These are phyloP conservation scores for Backusella australiensis DNA, from an alignment of 192 early-diverging fungal genomes.

Conservation along the genomic window DNA sequence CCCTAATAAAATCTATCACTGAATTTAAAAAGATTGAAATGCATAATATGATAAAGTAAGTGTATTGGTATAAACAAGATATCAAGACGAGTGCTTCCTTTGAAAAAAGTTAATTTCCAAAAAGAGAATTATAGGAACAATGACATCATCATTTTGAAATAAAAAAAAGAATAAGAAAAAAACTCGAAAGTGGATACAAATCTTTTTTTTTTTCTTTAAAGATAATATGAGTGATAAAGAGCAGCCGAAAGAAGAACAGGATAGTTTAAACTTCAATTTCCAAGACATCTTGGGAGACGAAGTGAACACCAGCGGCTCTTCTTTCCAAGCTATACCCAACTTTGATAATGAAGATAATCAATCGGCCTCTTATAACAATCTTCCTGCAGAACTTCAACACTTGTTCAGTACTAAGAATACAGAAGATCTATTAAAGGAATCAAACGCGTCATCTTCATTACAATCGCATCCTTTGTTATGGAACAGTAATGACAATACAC, in stretches of 20 bases:
- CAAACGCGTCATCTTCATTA: conserved; percentile 11
- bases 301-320: not conserved
- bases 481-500: not conserved
- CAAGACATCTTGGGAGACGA: conserved; percentile 21
- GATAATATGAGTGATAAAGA: conserved; percentile 5
- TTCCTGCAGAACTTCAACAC: conserved; percentile 23
- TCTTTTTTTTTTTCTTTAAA: not conserved
- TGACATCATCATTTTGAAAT: not conserved
- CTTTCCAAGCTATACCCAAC: conserved; percentile 15
- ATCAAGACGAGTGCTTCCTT: not conserved
- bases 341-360: conserved; percentile 17
- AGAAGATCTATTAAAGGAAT: conserved; percentile 12
- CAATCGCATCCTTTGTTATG: conserved; percentile 1
- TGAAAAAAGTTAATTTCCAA: not conserved
- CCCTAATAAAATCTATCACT: no score
- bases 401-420: conserved; percentile 14
- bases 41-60: no score
- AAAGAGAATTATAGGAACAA: not conserved
- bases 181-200: not conserved
- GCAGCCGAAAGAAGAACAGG: conserved; percentile 7
- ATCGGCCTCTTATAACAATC: conserved; percentile 10
- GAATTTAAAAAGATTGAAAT: no score
- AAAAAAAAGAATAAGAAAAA: not conserved
- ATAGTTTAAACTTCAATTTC: conserved; percentile 15
- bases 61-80: no score